A percentile compares a stretch with the other conserved stretches of the same genome.
These are phyloP conservation scores for Talaromyces funiculosus DNA, from an alignment of 2,329 filamentous ascomycete genomes.

Conservation along the genomic window DNA sequence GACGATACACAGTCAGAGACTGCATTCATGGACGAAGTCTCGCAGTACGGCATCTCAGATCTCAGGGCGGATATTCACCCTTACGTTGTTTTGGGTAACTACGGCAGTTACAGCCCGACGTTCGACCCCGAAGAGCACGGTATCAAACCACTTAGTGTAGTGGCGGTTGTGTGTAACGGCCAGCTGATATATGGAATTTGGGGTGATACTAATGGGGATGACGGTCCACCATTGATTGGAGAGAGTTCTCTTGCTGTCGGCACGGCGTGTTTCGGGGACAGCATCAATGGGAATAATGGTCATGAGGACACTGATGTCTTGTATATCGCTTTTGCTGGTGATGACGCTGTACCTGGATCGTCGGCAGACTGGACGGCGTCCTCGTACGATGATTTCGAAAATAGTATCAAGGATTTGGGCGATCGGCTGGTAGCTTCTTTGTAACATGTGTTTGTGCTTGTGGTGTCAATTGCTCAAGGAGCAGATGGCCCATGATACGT, in stretches of 20 bases:
- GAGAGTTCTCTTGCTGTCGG: slow-evolving; percentile 56
- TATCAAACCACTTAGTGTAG: slow-evolving; percentile 49
- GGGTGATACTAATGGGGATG: slow-evolving; percentile 57
- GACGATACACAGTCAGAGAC: slow-evolving; percentile 27
- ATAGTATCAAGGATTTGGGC: slow-evolving; percentile 21
- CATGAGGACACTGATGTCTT: slow-evolving; percentile 55
- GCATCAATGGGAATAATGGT: slow-evolving; percentile 52
- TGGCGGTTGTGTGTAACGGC: slow-evolving; percentile 51
- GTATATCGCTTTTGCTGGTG: slow-evolving; percentile 56
- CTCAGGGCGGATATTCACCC: slow-evolving; percentile 49
- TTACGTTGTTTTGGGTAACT: slow-evolving; percentile 52
- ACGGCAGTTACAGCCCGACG: slow-evolving; percentile 27
- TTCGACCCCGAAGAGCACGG: slow-evolving; percentile 41
- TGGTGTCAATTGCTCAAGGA: not conserved
- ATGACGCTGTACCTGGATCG: slow-evolving; percentile 52
- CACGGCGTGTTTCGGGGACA: slow-evolving; percentile 49
- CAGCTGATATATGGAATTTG: slow-evolving; percentile 55
- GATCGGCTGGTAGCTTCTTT: slow-evolving; percentile 12
- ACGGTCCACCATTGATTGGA: slow-evolving; percentile 41
- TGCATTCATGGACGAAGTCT: slow-evolving; percentile 41
- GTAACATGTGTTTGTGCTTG: not conserved
- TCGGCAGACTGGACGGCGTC: slow-evolving; percentile 52
- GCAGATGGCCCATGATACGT: not conserved
- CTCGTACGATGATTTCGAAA: slow-evolving; percentile 44
- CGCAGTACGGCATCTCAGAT: slow-evolving; percentile 39